A percentile compares a stretch with the other conserved stretches of the same genome.
These are phyloP conservation scores for Haplographium delicatum DNA, from an alignment of 495 filamentous ascomycete species.

Conservation along the genomic window DNA sequence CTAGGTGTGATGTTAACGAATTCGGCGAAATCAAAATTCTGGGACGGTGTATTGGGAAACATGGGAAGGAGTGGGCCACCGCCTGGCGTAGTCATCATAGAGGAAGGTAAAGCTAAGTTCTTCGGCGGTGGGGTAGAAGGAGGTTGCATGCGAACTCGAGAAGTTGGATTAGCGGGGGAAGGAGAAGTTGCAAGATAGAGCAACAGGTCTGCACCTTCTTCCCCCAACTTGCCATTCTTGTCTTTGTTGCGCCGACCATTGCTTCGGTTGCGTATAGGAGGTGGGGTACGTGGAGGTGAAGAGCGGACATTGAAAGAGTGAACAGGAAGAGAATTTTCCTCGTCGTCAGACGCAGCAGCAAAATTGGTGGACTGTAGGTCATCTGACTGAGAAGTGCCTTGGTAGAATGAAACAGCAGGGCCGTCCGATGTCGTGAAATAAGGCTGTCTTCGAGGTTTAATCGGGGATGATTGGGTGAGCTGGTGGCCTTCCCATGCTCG, in stretches of 20 bases:
- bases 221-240: slow-evolving; percentile 49
- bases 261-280: slow-evolving; percentile 56
- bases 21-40: slow-evolving; percentile 89
- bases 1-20: slow-evolving; percentile 96
- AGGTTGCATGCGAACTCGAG: slow-evolving; percentile 49
- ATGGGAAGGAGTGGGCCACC: slow-evolving; percentile 57
- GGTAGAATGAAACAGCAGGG: slow-evolving; percentile 67
- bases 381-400: slow-evolving; percentile 56
- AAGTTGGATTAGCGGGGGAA: slow-evolving; percentile 57
- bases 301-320: slow-evolving; percentile 70
- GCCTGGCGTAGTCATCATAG: slow-evolving; percentile 78
- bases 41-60: slow-evolving; percentile 52
- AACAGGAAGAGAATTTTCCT: slow-evolving; percentile 70
- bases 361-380: slow-evolving; percentile 49
- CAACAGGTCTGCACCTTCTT: slow-evolving; percentile 86
- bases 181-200: slow-evolving; percentile 91
- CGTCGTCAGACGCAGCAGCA: slow-evolving; percentile 65
- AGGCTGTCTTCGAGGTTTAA: slow-evolving; percentile 56
- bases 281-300: slow-evolving; percentile 79
- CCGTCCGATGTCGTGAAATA: slow-evolving; percentile 57
- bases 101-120: slow-evolving; percentile 68
- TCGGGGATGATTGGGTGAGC: slow-evolving; percentile 78
- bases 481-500: slow-evolving; percentile 70
- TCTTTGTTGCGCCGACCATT: slow-evolving; percentile 18
- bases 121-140: slow-evolving; percentile 87